phyloP scores from a whole-genome alignment of 805 yeast species.

The Blastobotrys parvus region DNA sequence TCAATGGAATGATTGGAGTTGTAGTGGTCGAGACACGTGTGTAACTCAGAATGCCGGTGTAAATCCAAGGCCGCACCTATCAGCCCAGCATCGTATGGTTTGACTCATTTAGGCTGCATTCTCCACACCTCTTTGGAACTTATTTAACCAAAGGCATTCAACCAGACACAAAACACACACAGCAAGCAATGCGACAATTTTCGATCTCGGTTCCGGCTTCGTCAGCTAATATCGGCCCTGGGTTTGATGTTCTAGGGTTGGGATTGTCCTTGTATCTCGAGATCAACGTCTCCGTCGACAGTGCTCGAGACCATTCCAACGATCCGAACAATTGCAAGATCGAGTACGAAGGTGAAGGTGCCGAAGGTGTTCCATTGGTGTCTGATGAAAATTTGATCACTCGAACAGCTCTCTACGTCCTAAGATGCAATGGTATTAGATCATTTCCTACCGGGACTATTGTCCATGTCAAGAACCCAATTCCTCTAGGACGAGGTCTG shows the following conservation, averaged over 20 bases:
- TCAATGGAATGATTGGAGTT: no score
- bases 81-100: no score
- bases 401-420: slow-evolving; percentile 82
- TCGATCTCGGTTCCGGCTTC: slow-evolving; percentile 84
- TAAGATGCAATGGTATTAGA: slow-evolving; percentile 71
- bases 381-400: slow-evolving; percentile 83
- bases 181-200: slow-evolving; percentile 29
- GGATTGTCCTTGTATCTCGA: slow-evolving; percentile 72
- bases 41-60: no score
- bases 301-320: slow-evolving; percentile 31
- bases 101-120: no score
- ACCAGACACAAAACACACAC: background rate
- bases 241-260: slow-evolving; percentile 92
- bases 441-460: slow-evolving; percentile 78
- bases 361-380: slow-evolving; percentile 65
- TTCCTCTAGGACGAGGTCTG: slow-evolving; percentile 92
- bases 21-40: no score
- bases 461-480: slow-evolving; percentile 77
- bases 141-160: no score
- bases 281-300: slow-evolving; percentile 59
- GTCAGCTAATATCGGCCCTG: slow-evolving; percentile 97
- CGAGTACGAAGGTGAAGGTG: slow-evolving; percentile 71
- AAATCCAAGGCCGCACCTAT: no score
- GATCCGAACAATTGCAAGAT: slow-evolving; percentile 58
- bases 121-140: no score